These are phyloP conservation scores for Diddensiella transvaalensis DNA, from an alignment of 805 yeast species.

Conservation along the genomic window DNA sequence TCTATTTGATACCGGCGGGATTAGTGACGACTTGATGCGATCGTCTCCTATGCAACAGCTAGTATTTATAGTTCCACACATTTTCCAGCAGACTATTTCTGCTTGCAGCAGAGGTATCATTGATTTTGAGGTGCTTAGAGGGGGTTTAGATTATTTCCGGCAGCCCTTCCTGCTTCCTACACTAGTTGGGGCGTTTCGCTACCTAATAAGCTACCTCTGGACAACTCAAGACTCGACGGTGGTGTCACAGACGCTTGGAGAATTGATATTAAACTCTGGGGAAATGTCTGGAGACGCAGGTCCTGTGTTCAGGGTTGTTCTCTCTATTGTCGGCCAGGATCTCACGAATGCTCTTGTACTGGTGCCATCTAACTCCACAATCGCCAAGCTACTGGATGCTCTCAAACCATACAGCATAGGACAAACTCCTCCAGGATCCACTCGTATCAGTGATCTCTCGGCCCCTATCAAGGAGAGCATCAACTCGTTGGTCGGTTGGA, in stretches of 20 bases:
- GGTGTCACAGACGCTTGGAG: conserved; percentile 39
- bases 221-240: conserved; percentile 34
- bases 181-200: conserved; percentile 51
- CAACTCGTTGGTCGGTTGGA: conserved; percentile 23
- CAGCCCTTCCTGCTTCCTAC: conserved; percentile 71
- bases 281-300: conserved; percentile 45
- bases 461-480: conserved; percentile 24
- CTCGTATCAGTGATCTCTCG: conserved; percentile 14
- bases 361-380: conserved; percentile 4
- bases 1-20: conserved; percentile 75
- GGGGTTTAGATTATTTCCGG: conserved; percentile 82
- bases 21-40: conserved; percentile 77
- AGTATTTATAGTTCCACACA: conserved; percentile 63
- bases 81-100: conserved; percentile 66
- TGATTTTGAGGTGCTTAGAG: conserved; percentile 56
- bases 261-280: conserved; percentile 40
- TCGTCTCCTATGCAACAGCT: conserved; percentile 64
- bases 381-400: conserved; percentile 6
- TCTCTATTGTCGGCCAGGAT: conserved; percentile 31
- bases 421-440: conserved; percentile 6
- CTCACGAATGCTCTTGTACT: conserved; percentile 24
- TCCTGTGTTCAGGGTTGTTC: conserved; percentile 41
- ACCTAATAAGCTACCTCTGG: conserved; percentile 44
- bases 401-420: conserved; percentile 8
- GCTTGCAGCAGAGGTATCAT: conserved; percentile 56